These are phyloP conservation scores for Coemansia sp. DNA, from an alignment of 192 early-diverging fungal genomes.

Conservation along the genomic window DNA sequence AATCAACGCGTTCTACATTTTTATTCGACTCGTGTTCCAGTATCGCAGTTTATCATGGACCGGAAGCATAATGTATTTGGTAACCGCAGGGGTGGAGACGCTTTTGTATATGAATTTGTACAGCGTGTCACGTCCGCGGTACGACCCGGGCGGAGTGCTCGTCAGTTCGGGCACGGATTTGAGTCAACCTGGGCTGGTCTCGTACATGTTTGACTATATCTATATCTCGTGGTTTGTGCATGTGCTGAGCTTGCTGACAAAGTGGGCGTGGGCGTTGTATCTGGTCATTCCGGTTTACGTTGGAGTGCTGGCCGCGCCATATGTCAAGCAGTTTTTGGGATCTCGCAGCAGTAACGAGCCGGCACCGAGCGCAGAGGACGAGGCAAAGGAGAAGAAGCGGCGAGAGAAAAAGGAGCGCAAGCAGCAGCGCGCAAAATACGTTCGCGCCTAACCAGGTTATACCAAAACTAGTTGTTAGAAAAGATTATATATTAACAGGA, in stretches of 20 bases:
- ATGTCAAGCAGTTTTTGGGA: slow-evolving; percentile 26
- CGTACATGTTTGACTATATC: slow-evolving; percentile 83
- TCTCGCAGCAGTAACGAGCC: slow-evolving; percentile 1
- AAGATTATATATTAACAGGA: slow-evolving; percentile 5
- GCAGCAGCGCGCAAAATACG: slow-evolving; percentile 45
- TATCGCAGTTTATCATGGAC: slow-evolving; percentile 44
- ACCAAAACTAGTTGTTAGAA: background rate
- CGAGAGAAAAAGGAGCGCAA: slow-evolving; percentile 55
- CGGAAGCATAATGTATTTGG: slow-evolving; percentile 18
- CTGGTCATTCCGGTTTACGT: slow-evolving; percentile 44
- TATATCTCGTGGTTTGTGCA: slow-evolving; percentile 82
- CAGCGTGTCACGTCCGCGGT: slow-evolving; percentile 28
- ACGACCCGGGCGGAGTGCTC: slow-evolving; percentile 49
- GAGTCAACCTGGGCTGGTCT: slow-evolving; percentile 49
- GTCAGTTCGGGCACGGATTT: slow-evolving; percentile 56
- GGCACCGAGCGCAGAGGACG: slow-evolving; percentile 12
- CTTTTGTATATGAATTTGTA: slow-evolving; percentile 23
- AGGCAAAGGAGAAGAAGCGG: slow-evolving; percentile 35
- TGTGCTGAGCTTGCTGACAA: slow-evolving; percentile 34
- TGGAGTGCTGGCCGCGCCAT: slow-evolving; percentile 28
- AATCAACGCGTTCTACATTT: slow-evolving; percentile 36
- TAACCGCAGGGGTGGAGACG: slow-evolving; percentile 13
- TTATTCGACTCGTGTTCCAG: slow-evolving; percentile 26
- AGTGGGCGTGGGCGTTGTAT: slow-evolving; percentile 49
- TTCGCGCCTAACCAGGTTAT: slow-evolving; percentile 7